A percentile compares a stretch with the other conserved stretches of the same genome.
These are phyloP conservation scores for Chaetomium cochliodes DNA, from an alignment of 495 filamentous ascomycete species.

Conservation along the genomic window DNA sequence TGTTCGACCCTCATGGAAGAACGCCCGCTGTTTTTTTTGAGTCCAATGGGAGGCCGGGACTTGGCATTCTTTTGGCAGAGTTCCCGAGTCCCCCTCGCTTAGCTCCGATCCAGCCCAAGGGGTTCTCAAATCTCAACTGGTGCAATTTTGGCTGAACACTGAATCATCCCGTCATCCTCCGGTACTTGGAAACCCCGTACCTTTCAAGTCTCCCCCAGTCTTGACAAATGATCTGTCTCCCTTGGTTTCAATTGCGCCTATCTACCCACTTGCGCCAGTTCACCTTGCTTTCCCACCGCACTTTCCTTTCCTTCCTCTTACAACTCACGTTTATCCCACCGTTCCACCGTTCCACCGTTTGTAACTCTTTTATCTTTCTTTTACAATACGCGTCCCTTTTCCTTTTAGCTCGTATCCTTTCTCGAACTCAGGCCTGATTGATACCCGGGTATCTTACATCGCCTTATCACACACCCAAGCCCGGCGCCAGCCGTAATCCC, in stretches of 20 bases:
- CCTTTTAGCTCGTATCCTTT: not conserved
- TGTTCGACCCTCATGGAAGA: not conserved
- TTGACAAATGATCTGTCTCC: constrained; percentile 23
- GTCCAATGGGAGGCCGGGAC: constrained; percentile 1
- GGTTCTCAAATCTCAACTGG: constrained; percentile 14
- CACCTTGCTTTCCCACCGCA: constrained; percentile 17
- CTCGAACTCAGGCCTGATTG: not conserved
- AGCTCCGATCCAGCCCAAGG: constrained; percentile 11
- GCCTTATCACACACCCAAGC: not conserved
- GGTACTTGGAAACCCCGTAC: constrained; percentile 12
- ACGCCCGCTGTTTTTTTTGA: not conserved
- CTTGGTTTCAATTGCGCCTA: constrained; percentile 24
- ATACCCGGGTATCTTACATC: not conserved
- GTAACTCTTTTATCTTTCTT: not conserved
- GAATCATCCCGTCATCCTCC: constrained; percentile 19
- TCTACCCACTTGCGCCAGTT: constrained; percentile 16
- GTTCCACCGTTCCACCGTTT: constrained; percentile 5
- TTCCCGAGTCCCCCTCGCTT: constrained; percentile 3
- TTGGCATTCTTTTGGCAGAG: constrained; percentile 10
- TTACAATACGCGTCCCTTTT: not conserved
- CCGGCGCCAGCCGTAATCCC: not conserved
- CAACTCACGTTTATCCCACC: constrained; percentile 3
- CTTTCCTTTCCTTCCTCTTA: constrained; percentile 15
- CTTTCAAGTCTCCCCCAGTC: constrained; percentile 7
- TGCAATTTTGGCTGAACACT: constrained; percentile 26